A percentile compares a stretch with the other conserved stretches of the same genome.
Evolutionary conservation across 306 rosid genomes (phyloP).

Genomic region (Prunus fruticosa): DNA sequence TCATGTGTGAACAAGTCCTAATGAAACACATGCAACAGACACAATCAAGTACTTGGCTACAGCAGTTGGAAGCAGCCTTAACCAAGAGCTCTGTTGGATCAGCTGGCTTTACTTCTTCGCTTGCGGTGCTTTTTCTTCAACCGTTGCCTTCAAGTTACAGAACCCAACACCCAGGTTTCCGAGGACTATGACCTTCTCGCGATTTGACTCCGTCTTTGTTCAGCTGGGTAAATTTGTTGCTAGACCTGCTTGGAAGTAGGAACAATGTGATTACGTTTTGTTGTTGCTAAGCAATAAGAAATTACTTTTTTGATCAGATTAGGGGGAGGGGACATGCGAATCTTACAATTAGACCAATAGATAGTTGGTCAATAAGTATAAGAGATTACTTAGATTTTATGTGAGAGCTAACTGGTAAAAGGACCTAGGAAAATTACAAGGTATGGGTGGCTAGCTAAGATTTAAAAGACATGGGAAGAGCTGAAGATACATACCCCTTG

Average conservation of each 20-base stretch:
- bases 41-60: slow-evolving; percentile 36
- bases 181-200: slow-evolving; percentile 42
- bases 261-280: not conserved
- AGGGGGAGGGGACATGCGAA: no score
- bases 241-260: slow-evolving; percentile 43
- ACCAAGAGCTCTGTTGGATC: slow-evolving; percentile 41
- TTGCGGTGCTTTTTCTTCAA: slow-evolving; percentile 48
- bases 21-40: slow-evolving; percentile 78
- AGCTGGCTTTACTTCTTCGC: slow-evolving; percentile 57
- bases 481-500: slow-evolving; percentile 53
- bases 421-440: not conserved
- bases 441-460: not conserved
- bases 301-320: not conserved
- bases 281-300: not conserved
- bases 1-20: slow-evolving; percentile 44
- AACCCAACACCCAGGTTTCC: slow-evolving; percentile 67
- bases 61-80: slow-evolving; percentile 67
- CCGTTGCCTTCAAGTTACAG: slow-evolving; percentile 69
- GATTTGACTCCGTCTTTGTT: slow-evolving; percentile 22
- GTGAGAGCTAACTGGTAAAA: not conserved
- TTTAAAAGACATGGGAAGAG: not conserved
- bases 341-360: no score
- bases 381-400: not conserved
- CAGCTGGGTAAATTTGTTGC: slow-evolving; percentile 34
- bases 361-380: not conserved